These are phyloP conservation scores for Dittrichia graveolens DNA, from an alignment of 129 eudicot genomes.

Conservation along the genomic window DNA sequence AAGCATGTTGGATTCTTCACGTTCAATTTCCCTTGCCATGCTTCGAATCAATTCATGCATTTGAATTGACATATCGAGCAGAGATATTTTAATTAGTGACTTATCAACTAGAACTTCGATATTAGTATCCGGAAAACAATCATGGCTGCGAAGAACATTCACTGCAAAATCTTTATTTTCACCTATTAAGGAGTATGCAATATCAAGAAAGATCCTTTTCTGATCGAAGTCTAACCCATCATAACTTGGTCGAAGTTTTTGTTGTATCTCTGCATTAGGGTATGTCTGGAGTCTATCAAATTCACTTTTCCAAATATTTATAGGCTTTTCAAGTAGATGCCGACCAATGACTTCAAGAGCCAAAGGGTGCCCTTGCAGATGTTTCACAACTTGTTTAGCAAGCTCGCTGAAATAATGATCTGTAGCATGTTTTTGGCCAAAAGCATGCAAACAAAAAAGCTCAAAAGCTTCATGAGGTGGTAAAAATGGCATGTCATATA, in stretches of 20 bases:
- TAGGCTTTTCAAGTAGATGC: neutral
- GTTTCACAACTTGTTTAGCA: neutral
- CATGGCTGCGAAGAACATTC: neutral
- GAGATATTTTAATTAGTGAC: neutral
- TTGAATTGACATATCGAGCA: neutral
- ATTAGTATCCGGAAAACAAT: neutral
- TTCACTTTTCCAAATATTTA: neutral
- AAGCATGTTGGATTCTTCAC: neutral
- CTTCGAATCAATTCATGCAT: constrained; percentile 23
- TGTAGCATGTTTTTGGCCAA: neutral
- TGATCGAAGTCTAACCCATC: neutral
- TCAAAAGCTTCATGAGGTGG: neutral
- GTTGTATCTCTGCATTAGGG: constrained; percentile 6
- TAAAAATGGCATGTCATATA: constrained; percentile 8
- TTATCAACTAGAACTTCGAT: neutral
- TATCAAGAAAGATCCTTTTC: neutral
- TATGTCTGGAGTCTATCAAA: neutral
- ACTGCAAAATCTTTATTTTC: neutral
- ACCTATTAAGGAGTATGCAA: neutral
- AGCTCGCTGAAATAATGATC: neutral
- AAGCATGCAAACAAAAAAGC: constrained; percentile 22
- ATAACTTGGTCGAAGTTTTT: neutral
- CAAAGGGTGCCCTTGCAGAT: constrained; percentile 23
- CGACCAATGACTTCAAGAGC: constrained; percentile 24
- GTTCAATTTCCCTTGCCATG: constrained; percentile 19